A percentile compares a stretch with the other conserved stretches of the same genome.
Evolutionary conservation across 169 alveolate genomes (phyloP).

Genomic region (Plasmodium gonderi): DNA sequence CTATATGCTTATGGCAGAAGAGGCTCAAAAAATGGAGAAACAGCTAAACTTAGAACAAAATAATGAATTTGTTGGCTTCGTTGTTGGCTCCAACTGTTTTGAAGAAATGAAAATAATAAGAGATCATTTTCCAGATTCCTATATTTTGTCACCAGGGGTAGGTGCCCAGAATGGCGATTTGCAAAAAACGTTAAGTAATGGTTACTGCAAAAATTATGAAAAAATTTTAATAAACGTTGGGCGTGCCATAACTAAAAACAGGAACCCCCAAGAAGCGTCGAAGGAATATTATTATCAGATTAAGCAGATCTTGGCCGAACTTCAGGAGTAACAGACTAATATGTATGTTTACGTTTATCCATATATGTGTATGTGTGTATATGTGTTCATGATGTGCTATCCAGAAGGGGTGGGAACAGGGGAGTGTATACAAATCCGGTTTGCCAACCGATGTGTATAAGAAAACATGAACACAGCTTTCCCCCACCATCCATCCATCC

Average conservation of each 20-base stretch:
- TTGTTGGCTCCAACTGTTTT: conserved; percentile 80
- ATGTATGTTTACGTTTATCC: neutral
- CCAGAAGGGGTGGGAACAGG: no score
- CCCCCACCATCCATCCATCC: no score
- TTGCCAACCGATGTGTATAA: no score
- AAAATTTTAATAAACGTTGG: conserved; percentile 56
- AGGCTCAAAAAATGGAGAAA: conserved; percentile 72
- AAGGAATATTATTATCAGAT: conserved; percentile 27
- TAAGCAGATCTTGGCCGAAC: conserved; percentile 28
- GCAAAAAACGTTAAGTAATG: conserved; percentile 73
- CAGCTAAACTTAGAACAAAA: conserved; percentile 36
- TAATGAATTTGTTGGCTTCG: conserved; percentile 73
- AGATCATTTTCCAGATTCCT: conserved; percentile 75
- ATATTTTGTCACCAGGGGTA: conserved; percentile 82
- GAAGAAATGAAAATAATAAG: conserved; percentile 80
- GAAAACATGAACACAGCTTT: no score
- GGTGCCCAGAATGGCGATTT: conserved; percentile 87
- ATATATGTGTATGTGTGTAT: no score
- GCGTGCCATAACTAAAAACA: conserved; percentile 66
- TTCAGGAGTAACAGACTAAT: neutral
- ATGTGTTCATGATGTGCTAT: no score
- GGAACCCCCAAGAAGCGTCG: conserved; percentile 23
- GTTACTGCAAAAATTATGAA: conserved; percentile 49
- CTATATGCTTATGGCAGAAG: conserved; percentile 77
- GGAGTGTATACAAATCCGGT: no score